Conservation (phyloP, 108 stramenopile genomes). For the Nannochloropsis gaditana region DNA sequence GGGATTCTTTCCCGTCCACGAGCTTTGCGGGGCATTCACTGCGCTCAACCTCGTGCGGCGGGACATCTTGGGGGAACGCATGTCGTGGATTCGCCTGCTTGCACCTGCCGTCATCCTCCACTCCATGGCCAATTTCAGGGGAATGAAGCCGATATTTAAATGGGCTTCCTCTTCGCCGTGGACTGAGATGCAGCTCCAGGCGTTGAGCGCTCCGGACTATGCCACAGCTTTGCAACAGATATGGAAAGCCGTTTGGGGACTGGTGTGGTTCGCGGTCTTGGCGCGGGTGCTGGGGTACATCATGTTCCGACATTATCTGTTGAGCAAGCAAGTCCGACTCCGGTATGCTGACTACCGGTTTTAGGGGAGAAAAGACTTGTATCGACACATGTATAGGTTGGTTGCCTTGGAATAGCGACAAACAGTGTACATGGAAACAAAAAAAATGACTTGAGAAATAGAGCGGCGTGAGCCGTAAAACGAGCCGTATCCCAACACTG, state of each 20-base stretch:
- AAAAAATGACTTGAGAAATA: too few relatives aligned
- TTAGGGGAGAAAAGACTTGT: background rate
- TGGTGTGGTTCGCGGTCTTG: slow-evolving; percentile 17
- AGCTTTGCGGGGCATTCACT: slow-evolving; percentile 84
- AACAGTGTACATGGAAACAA: too few relatives aligned
- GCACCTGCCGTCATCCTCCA: slow-evolving; percentile 72
- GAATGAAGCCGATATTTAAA: slow-evolving; percentile 84
- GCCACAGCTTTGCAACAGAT: slow-evolving; percentile 17
- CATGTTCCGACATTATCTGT: slow-evolving; percentile 17
- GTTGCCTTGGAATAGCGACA: too few relatives aligned
- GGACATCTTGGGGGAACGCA: slow-evolving; percentile 23
- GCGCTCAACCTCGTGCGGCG: slow-evolving; percentile 75
- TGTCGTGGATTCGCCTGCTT: slow-evolving; percentile 30
- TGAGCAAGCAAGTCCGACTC: background rate
- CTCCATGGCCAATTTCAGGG: slow-evolving; percentile 80
- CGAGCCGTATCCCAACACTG: too few relatives aligned
- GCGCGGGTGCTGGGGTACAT: slow-evolving; percentile 11
- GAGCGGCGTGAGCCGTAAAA: too few relatives aligned
- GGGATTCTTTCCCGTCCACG: slow-evolving; percentile 84
- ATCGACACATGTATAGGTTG: too few relatives aligned
- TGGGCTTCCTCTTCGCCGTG: slow-evolving; percentile 81
- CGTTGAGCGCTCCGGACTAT: slow-evolving; percentile 21
- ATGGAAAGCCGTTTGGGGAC: slow-evolving; percentile 15
- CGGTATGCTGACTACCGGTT: background rate
- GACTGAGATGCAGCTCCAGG: slow-evolving; percentile 79